These are phyloP conservation scores for Asterophora lycoperdoides DNA, from an alignment of 768 basidiomycete genomes.

Conservation along the genomic window DNA sequence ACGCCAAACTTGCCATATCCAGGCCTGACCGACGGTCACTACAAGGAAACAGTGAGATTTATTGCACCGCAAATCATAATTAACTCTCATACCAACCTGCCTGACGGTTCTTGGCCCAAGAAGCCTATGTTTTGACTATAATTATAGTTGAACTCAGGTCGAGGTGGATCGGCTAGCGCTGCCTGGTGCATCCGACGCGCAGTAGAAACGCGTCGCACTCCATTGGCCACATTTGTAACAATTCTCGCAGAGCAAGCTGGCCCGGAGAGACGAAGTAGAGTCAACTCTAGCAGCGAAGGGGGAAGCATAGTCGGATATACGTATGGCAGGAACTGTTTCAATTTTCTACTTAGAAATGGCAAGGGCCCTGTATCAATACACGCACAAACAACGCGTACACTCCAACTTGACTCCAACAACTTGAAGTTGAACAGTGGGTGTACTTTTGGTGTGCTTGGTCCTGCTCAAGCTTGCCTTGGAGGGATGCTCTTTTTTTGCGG, in stretches of 20 bases:
- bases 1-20: slow-evolving; percentile 14
- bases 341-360: too few relatives aligned
- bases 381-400: too few relatives aligned
- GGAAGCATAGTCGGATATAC: slow-evolving; percentile 19
- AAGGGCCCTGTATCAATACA: too few relatives aligned
- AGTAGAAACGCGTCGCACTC: slow-evolving; percentile 8
- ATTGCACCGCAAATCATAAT: not conserved
- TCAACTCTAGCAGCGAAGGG: slow-evolving; percentile 25
- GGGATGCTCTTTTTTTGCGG: too few relatives aligned
- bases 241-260: slow-evolving; percentile 12
- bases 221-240: slow-evolving; percentile 1
- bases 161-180: slow-evolving; percentile 9
- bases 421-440: too few relatives aligned
- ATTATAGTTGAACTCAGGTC: slow-evolving; percentile 3
- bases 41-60: not conserved
- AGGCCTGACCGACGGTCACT: slow-evolving; percentile 4
- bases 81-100: not conserved
- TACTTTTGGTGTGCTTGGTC: too few relatives aligned
- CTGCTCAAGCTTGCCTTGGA: too few relatives aligned
- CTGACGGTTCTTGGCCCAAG: not conserved
- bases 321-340: too few relatives aligned
- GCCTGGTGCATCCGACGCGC: slow-evolving; percentile 21
- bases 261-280: slow-evolving; percentile 20
- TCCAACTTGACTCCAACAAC: too few relatives aligned
- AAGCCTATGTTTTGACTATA: slow-evolving; percentile 1